Base-by-base conservation (phyloP, 1,284 basidiomycete genomes). In the Retiboletus flavoniger region DNA sequence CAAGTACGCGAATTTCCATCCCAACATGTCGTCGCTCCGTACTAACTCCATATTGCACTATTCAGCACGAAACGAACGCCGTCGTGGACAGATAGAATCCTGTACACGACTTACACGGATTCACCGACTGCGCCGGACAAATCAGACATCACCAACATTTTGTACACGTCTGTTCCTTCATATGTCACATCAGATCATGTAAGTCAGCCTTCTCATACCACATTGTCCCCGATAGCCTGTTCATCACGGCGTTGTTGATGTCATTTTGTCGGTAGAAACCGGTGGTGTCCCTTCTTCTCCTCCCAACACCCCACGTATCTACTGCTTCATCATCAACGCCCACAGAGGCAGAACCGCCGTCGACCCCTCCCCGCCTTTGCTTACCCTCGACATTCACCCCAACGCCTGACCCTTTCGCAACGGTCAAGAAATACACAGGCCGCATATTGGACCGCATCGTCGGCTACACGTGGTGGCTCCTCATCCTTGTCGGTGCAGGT, bases 51-150 rank as follows among this genome's bases (percentile, higher is more conserved):
- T 28, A 11, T 59, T 38, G 9, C 13, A 24, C 9, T 35, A 3
- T 63, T 57, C 47, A 92, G 85, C 68, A 72, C 75, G 26, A 91
- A 87, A 66, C 84, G 96, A 7, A 78, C 80, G 7, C 96, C 96
- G 0, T 89, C 95, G 19, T 99, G 95, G 92, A 98, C 95, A 21
- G 96, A 99, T 72, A 83, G 96, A 41, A 85, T 99, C 45, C 75
- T 99, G 61, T 97, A 94, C 69, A 80, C 89, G 2, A 92, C 92
- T 7, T 77, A 89, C 63, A 78, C 80, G n/a, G 91, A 93, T 67
- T 76, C 78, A 0, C 79, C 83, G 2, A 74, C 81, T 55, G 69
- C 69, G 6, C 76, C 78, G 7, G 74, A 82, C 16, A 65, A 73
- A 50, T 86, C 86, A 0, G 69, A 73, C 44, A 84, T 91, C 54